Conservation (phyloP, 257 asterid genomes). For the Solanum paucissectum region DNA sequence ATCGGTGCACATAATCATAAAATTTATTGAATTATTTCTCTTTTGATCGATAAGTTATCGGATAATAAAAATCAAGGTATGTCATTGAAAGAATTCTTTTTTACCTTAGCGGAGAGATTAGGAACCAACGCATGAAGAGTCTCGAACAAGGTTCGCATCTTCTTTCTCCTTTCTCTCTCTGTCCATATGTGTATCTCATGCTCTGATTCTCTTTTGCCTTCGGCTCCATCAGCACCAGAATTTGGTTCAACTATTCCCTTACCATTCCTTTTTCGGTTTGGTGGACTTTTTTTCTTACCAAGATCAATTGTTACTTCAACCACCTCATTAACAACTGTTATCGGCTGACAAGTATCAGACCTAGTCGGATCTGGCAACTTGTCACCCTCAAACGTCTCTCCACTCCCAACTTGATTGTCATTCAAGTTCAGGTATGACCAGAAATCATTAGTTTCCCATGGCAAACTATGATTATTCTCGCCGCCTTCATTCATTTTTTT, state of each 20-base stretch:
- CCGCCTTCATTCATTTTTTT: constrained; percentile 27
- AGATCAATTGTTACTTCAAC: neutral
- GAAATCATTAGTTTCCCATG: neutral
- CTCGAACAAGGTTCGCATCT: constrained; percentile 68
- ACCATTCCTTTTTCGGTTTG: neutral
- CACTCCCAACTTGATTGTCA: neutral
- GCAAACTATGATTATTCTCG: constrained; percentile 8
- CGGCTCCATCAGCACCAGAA: neutral
- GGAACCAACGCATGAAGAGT: constrained; percentile 80
- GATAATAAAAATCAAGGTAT: neutral
- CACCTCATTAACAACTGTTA: neutral
- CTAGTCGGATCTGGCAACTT: neutral
- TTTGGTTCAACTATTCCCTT: neutral
- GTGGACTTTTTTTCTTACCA: constrained; percentile 6
- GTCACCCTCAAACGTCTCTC: constrained; percentile 7
- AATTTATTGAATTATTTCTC: neutral
- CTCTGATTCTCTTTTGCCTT: constrained; percentile 27
- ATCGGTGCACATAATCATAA: neutral
- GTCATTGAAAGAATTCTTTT: neutral
- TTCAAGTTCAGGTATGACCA: constrained; percentile 26
- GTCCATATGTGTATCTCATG: constrained; percentile 71
- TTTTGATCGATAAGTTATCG: neutral
- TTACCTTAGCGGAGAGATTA: constrained; percentile 73
- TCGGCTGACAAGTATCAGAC: constrained; percentile 1
- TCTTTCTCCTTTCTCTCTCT: constrained; percentile 81